A percentile compares a stretch with the other conserved stretches of the same genome.
These are phyloP conservation scores for Ormosia emarginata DNA, from an alignment of 306 rosid species.

Conservation along the genomic window DNA sequence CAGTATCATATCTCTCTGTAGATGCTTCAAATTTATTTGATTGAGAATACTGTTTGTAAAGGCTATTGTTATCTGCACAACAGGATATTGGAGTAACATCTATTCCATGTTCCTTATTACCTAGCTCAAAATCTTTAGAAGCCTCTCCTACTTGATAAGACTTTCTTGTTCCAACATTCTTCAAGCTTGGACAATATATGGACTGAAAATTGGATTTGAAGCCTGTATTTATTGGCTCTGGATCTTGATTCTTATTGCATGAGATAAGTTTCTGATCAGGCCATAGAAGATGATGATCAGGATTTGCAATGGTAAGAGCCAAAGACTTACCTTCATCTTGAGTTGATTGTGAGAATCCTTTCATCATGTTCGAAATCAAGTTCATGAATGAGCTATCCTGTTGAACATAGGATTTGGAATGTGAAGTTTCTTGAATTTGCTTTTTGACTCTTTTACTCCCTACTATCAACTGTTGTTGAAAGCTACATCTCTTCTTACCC, in stretches of 20 bases:
- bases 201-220: conserved; percentile 60
- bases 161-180: conserved; percentile 29
- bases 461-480: conserved; percentile 47
- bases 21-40: conserved; percentile 33
- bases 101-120: conserved; percentile 18
- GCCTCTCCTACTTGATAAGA: conserved; percentile 39
- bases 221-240: conserved; percentile 30
- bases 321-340: conserved; percentile 39
- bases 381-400: conserved; percentile 79
- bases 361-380: conserved; percentile 75
- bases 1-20: conserved; percentile 27
- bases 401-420: conserved; percentile 33
- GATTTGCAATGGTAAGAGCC: conserved; percentile 38
- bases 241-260: conserved; percentile 32
- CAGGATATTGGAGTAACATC: conserved; percentile 43
- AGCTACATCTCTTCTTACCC: conserved; percentile 50
- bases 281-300: conserved; percentile 26
- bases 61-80: conserved; percentile 31
- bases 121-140: conserved; percentile 38
- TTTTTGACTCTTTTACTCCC: conserved; percentile 50
- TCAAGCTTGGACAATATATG: conserved; percentile 32
- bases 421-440: conserved; percentile 38
- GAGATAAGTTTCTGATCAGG: conserved; percentile 30
- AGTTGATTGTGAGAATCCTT: conserved; percentile 54
- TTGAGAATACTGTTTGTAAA: conserved; percentile 16